Evolutionary conservation across 176 grass and related monocot genomes (phyloP).

Genomic region (Aegilops umbellulata): DNA sequence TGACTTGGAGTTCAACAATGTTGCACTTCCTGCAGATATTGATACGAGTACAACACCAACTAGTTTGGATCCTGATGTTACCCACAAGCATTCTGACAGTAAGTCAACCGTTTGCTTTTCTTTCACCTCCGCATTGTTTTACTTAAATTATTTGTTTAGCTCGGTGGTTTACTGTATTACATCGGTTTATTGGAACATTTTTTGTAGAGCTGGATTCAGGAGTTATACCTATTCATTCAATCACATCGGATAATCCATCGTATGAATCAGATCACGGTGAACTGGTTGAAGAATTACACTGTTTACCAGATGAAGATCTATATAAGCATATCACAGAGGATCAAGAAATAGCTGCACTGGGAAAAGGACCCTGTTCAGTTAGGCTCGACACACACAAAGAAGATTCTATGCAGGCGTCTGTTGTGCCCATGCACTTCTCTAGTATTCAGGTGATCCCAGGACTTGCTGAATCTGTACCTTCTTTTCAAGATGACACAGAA

Average conservation of each 20-base stretch:
- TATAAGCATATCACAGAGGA: constrained; percentile 23
- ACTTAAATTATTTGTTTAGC: constrained; percentile 25
- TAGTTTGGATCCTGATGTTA: constrained; percentile 17
- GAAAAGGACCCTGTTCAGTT: constrained; percentile 39
- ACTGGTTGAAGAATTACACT: constrained; percentile 23
- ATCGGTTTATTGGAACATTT: constrained; percentile 17
- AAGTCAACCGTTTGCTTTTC: constrained; percentile 5
- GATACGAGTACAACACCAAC: background rate
- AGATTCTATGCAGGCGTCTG: constrained; percentile 22
- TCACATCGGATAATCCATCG: background rate
- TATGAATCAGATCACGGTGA: constrained; percentile 28
- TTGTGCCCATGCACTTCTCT: constrained; percentile 10
- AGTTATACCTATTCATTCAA: constrained; percentile 27
- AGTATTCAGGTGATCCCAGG: constrained; percentile 27
- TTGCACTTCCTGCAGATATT: constrained; percentile 26
- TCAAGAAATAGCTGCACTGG: constrained; percentile 20
- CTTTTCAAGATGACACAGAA: constrained; percentile 19
- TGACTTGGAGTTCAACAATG: constrained; percentile 18
- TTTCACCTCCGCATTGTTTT: background rate
- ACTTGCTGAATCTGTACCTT: constrained; percentile 14
- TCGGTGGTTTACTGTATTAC: constrained; percentile 13
- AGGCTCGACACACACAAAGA: constrained; percentile 25
- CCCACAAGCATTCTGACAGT: constrained; percentile 28
- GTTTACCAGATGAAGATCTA: constrained; percentile 35
- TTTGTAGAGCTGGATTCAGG: constrained; percentile 44